Evolutionary conservation across 495 filamentous ascomycete species (phyloP), one percentile per base, ranked within the genome.

Genomic region (Parmelia sp.): DNA sequence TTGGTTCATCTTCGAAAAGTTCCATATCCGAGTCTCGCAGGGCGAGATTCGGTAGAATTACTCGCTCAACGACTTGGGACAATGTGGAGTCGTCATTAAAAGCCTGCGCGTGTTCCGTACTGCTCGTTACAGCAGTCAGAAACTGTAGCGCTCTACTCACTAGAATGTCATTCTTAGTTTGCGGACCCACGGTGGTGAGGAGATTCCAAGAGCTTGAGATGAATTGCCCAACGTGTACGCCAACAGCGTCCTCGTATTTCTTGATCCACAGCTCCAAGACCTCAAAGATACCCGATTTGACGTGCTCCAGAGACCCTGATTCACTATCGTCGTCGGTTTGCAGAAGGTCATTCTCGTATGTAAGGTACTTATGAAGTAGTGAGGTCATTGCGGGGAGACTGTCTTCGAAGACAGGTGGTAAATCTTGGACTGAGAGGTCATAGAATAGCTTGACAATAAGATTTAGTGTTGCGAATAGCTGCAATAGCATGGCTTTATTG

Each of bases 1-100:
- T 97, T 4, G 95, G 95, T 73, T 99, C 95, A 70, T 99, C 95
- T 72, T 97, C 95, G 68, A 97, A 96, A 42, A 96, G 80, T 72
- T 99, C 95, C 65, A 96, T 85, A 64, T 99, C 95, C 4, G 92
- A 90, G 66, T 95, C 91, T 49, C 95, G 84, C 29, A 99, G 80
- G 17, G 85, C 86, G 60, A 97, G 85, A 67, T 97, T 99, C 40
- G 95, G 95, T 61, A 99, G 76, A 55, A 99, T 86, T 33, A 97
- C 95, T 76, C 95, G 95, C 74, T 97, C 90, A 40, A 96, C 88
- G 31, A 99, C 88, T 70, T 96, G 87, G 31, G 81, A 79, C 61
- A 97, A 75, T 4, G 87, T 86, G 21, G 78, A 80, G 65, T 89
- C 84, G 63, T 88, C 84, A 75, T 92, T 90, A 86, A 99, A 99